Evolutionary conservation across 1,284 basidiomycete genomes (phyloP).

Genomic region (Tremellales sp.): DNA sequence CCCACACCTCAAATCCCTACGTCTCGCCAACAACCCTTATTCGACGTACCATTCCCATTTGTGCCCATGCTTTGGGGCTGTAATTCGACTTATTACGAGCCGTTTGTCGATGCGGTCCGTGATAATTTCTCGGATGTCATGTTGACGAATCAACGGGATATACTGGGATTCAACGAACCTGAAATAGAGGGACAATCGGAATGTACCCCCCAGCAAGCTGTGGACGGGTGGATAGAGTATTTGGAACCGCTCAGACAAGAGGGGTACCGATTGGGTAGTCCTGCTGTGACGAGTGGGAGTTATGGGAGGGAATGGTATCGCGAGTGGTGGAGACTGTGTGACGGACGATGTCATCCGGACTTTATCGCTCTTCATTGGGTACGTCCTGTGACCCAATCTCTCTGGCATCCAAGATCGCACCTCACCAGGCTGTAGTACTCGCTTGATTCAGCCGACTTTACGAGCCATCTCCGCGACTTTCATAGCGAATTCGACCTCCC

Average conservation of each 20-base stretch:
- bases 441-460: constrained; percentile 53
- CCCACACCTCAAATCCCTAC: constrained; percentile 13
- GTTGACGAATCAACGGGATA: constrained; percentile 13
- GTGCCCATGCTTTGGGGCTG: constrained; percentile 38
- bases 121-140: constrained; percentile 13
- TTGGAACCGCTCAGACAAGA: constrained; percentile 31
- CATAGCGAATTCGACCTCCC: constrained; percentile 54
- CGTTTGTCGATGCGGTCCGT: constrained; percentile 17
- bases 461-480: constrained; percentile 55
- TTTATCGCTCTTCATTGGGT: constrained; percentile 51
- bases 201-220: constrained; percentile 23
- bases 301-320: constrained; percentile 50
- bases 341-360: constrained; percentile 50
- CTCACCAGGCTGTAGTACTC: constrained; percentile 65
- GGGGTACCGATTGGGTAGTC: constrained; percentile 49
- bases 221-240: constrained; percentile 19
- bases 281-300: constrained; percentile 50
- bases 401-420: too few relatives aligned
- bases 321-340: constrained; percentile 49
- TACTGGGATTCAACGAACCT: constrained; percentile 37
- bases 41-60: constrained; percentile 21
- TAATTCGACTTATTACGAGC: constrained; percentile 12
- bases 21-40: neutral
- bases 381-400: constrained; percentile 2
- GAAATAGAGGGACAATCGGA: constrained; percentile 21